Evolutionary conservation across 2,329 filamentous ascomycete species (phyloP).

Genomic region (Sporothrix protearum): DNA sequence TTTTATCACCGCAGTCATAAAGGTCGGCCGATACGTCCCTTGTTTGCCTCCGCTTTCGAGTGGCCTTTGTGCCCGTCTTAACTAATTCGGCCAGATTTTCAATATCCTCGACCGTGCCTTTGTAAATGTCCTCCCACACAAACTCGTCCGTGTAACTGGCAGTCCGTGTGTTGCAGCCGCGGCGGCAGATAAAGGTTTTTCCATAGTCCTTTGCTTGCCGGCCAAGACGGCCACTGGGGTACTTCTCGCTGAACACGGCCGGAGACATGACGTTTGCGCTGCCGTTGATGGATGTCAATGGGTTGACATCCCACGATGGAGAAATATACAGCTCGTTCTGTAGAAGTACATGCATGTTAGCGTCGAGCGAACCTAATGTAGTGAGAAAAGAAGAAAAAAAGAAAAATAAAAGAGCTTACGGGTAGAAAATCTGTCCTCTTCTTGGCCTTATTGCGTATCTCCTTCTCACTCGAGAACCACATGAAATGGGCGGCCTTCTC

Average conservation of each 20-base stretch:
- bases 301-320: constrained; percentile 79
- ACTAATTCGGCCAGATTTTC: constrained; percentile 63
- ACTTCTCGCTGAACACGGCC: constrained; percentile 61
- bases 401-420: constrained; percentile 38
- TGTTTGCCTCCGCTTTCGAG: constrained; percentile 47
- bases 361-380: not conserved
- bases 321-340: constrained; percentile 92
- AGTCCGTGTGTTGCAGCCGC: constrained; percentile 84
- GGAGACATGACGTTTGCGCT: constrained; percentile 77
- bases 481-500: constrained; percentile 84
- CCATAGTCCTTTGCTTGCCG: constrained; percentile 70
- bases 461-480: constrained; percentile 92
- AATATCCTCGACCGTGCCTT: constrained; percentile 62
- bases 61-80: constrained; percentile 68
- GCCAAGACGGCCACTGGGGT: constrained; percentile 72
- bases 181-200: constrained; percentile 84
- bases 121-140: constrained; percentile 80
- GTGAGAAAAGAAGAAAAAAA: too few relatives aligned
- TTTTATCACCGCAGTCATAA: constrained; percentile 31
- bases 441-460: constrained; percentile 78
- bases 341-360: not conserved
- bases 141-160: constrained; percentile 92
- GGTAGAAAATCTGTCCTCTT: constrained; percentile 76
- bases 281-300: constrained; percentile 84
- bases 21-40: constrained; percentile 34